These are phyloP conservation scores for Tetraselmis striata DNA, from an alignment of 139 green algal genomes.

Conservation along the genomic window DNA sequence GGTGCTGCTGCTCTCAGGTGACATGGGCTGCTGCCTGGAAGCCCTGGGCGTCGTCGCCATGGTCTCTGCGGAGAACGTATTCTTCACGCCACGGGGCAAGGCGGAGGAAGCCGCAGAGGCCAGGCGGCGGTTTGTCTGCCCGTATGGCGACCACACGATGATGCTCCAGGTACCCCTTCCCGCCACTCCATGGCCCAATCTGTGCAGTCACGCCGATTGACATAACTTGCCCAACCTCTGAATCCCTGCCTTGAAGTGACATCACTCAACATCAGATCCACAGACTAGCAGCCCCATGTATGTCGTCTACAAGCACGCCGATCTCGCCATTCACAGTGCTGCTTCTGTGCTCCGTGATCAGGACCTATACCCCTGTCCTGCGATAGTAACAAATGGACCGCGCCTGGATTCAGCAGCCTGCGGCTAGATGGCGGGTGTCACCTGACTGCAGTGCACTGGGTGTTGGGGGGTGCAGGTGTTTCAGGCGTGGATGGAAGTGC, in stretches of 20 bases:
- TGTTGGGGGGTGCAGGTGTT: background rate
- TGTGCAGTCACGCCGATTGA: no score
- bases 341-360: no score
- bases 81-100: constrained; percentile 41
- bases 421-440: no score
- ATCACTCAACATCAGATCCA: no score
- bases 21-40: constrained; percentile 62
- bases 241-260: no score
- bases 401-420: no score
- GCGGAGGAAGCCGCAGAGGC: constrained; percentile 53
- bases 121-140: constrained; percentile 48
- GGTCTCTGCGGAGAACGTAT: constrained; percentile 65
- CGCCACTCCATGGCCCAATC: background rate
- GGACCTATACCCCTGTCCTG: no score
- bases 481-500: constrained; percentile 10
- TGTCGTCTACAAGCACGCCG: no score
- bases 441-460: background rate
- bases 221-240: no score
- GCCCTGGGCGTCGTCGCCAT: constrained; percentile 70
- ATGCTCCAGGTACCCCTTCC: constrained; percentile 31
- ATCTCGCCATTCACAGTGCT: no score
- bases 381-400: no score
- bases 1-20: constrained; percentile 52
- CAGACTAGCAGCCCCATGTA: no score
- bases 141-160: constrained; percentile 74